These are phyloP conservation scores for Phaseolus coccineus DNA, from an alignment of 331 rosid species.

Conservation along the genomic window DNA sequence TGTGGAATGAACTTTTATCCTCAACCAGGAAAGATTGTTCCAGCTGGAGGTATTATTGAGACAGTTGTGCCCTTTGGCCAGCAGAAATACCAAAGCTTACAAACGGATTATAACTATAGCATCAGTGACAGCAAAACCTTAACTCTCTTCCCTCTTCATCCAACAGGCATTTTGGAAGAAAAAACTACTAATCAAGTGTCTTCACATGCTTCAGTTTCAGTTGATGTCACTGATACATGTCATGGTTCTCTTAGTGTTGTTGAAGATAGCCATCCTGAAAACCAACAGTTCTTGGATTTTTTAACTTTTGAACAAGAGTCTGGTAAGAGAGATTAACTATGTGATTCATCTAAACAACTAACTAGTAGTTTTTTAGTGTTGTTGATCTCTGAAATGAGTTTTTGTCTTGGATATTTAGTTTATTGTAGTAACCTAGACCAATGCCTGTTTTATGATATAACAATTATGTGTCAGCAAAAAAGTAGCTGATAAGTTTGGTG, in stretches of 20 bases:
- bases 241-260: conserved; percentile 36
- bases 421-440: not conserved
- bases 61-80: not conserved
- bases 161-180: conserved; percentile 55
- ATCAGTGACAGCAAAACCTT: conserved; percentile 46
- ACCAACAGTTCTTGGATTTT: conserved; percentile 51
- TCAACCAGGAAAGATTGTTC: conserved; percentile 40
- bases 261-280: conserved; percentile 14
- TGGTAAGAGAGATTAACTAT: not conserved
- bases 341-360: not conserved
- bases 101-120: not conserved
- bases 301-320: conserved; percentile 33
- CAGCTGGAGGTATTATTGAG: conserved; percentile 11
- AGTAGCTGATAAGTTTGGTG: too few species aligned
- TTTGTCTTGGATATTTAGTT: not conserved
- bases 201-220: not conserved
- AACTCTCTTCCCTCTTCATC: conserved; percentile 63
- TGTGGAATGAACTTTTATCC: conserved; percentile 45
- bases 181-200: conserved; percentile 1
- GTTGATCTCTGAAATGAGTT: not conserved
- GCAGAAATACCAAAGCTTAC: conserved; percentile 8
- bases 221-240: not conserved
- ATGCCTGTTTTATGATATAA: not conserved
- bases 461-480: not conserved
- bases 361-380: not conserved